These are phyloP conservation scores for Oryza meyeriana DNA, from an alignment of 176 grass and related monocot genomes.

Conservation along the genomic window DNA sequence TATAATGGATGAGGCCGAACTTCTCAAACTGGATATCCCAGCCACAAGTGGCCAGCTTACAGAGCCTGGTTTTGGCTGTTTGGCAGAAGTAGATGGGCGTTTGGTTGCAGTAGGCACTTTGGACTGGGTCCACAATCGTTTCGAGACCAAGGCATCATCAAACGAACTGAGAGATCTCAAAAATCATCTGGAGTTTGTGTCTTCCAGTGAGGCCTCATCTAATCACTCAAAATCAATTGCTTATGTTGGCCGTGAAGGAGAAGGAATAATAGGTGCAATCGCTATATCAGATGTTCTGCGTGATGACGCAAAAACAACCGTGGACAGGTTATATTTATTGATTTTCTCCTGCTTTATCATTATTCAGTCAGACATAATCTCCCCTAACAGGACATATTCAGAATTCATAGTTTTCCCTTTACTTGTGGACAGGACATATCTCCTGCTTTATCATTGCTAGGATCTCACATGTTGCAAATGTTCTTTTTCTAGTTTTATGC, in stretches of 20 bases:
- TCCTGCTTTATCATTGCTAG: slow-evolving; percentile 1
- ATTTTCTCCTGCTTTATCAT: slow-evolving; percentile 1
- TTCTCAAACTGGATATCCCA: slow-evolving; percentile 64
- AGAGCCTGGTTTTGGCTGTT: slow-evolving; percentile 89
- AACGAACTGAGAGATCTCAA: slow-evolving; percentile 57
- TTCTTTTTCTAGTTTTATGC: background rate
- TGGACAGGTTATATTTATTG: slow-evolving; percentile 53
- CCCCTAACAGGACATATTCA: background rate
- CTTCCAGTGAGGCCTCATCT: slow-evolving; percentile 45
- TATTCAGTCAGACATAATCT: slow-evolving; percentile 14
- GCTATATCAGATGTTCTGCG: slow-evolving; percentile 89
- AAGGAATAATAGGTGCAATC: slow-evolving; percentile 93
- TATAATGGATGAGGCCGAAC: slow-evolving; percentile 77
- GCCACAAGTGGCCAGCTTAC: slow-evolving; percentile 75
- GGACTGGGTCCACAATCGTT: slow-evolving; percentile 82
- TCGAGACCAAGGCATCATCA: slow-evolving; percentile 54
- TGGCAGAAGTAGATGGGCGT: slow-evolving; percentile 87
- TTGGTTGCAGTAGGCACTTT: slow-evolving; percentile 83
- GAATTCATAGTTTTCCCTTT: background rate
- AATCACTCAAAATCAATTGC: slow-evolving; percentile 79
- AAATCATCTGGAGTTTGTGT: slow-evolving; percentile 44
- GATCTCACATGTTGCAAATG: slow-evolving; percentile 13
- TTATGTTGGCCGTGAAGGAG: slow-evolving; percentile 79
- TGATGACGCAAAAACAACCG: slow-evolving; percentile 69
- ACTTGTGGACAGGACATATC: background rate